Evolutionary conservation across 2,329 filamentous ascomycete genomes (phyloP).

Genomic region (Juglanconis sp.): DNA sequence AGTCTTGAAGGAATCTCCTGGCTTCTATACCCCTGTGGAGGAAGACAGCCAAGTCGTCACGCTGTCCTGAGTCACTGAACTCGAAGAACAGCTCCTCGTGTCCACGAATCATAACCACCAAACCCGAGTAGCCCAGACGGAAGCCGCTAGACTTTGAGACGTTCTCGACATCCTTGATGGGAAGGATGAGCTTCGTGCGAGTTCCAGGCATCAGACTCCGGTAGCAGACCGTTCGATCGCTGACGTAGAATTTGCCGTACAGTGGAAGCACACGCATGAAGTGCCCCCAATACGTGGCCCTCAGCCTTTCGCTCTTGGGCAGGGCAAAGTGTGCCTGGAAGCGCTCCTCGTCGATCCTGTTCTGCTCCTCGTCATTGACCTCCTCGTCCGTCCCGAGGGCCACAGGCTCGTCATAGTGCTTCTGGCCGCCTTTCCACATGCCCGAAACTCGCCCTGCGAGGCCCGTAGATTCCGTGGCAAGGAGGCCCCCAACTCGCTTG

Average conservation of each 20-base stretch:
- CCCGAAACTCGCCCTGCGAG: constrained; percentile 96
- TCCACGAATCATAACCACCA: constrained; percentile 88
- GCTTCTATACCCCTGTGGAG: constrained; percentile 74
- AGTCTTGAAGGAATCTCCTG: constrained; percentile 66
- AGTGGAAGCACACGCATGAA: constrained; percentile 86
- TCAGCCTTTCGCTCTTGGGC: constrained; percentile 76
- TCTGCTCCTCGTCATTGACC: constrained; percentile 49
- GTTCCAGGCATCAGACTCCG: constrained; percentile 86
- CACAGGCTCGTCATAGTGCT: constrained; percentile 72
- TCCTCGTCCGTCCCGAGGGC: constrained; percentile 53
- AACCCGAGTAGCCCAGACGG: constrained; percentile 81
- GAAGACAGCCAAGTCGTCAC: constrained; percentile 86
- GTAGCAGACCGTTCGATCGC: constrained; percentile 85
- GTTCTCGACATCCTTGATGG: constrained; percentile 87
- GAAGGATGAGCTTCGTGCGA: constrained; percentile 86
- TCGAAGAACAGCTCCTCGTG: constrained; percentile 98
- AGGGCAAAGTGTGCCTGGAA: constrained; percentile 90
- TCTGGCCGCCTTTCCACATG: constrained; percentile 90
- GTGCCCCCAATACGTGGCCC: constrained; percentile 88
- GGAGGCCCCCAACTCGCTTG: constrained; percentile 74
- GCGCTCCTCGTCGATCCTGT: constrained; percentile 63
- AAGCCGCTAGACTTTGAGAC: constrained; percentile 95
- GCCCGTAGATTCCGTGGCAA: constrained; percentile 90
- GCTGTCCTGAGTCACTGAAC: constrained; percentile 71
- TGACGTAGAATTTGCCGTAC: constrained; percentile 95